Evolutionary conservation across 805 yeast genomes (phyloP).

Genomic region (Wickerhamomyces queroliae): DNA sequence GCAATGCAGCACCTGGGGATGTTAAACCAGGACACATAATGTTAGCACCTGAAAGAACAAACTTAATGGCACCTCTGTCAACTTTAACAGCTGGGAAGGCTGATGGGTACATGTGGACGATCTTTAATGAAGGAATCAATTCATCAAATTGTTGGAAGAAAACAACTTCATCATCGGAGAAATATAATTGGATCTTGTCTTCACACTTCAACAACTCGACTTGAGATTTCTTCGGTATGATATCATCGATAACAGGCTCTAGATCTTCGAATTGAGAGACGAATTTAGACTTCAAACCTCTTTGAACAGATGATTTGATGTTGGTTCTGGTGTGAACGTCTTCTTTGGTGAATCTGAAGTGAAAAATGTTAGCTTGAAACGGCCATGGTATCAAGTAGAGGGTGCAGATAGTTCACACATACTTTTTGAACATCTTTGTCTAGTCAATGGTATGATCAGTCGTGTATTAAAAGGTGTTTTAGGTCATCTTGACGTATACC

Average conservation of each 20-base stretch:
- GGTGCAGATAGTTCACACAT: constrained; percentile 8
- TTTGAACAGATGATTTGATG: constrained; percentile 89
- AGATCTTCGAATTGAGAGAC: constrained; percentile 68
- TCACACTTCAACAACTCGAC: constrained; percentile 80
- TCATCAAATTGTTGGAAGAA: constrained; percentile 79
- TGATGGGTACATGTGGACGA: constrained; percentile 78
- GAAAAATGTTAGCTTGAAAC: background rate
- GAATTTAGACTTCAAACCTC: constrained; percentile 74
- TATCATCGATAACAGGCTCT: constrained; percentile 70
- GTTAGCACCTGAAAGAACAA: constrained; percentile 92
- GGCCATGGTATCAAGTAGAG: too few relatives aligned
- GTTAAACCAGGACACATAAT: constrained; percentile 96
- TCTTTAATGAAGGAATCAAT: constrained; percentile 65
- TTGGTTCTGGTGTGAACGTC: constrained; percentile 89
- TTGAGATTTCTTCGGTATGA: constrained; percentile 86
- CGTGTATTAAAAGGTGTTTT: background rate
- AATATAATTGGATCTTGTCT: constrained; percentile 76
- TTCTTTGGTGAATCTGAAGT: constrained; percentile 63
- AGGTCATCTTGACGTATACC: background rate
- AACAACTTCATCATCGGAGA: constrained; percentile 67
- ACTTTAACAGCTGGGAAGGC: constrained; percentile 85
- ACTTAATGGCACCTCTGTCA: constrained; percentile 94
- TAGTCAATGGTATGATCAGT: too few relatives aligned
- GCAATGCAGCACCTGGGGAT: constrained; percentile 76
- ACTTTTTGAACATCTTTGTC: constrained; percentile 42